Base-by-base conservation (phyloP, 2,329 filamentous ascomycete genomes). In the Pestalotiopsis sp. region DNA sequence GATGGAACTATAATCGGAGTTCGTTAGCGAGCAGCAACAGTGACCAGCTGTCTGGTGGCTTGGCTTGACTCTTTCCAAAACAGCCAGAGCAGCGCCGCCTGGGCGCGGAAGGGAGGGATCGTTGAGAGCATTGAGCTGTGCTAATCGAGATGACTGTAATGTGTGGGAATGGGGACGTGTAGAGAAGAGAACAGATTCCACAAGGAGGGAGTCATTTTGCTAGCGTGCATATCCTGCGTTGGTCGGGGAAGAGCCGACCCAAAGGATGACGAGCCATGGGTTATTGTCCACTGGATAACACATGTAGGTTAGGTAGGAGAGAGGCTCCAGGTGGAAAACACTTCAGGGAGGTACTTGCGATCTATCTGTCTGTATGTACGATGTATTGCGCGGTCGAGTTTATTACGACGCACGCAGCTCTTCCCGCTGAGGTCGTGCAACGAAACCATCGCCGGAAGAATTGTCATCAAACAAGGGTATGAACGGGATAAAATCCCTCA, bases 401-500 rank as follows among this genome's bases (percentile, higher is more conserved):
- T 35, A 9, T 35, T 35, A 35, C 30, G 6, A 9, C 30, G 30
- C 30, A 35, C 30, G 6, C 30, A 35, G 30, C n/a, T 52, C 44
- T 52, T 9, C 44, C 17, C 17, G 40, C 40, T 52, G 44, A 35
- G 44, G 17, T 52, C 20, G 44, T 52, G 44, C 4, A 52, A 52
- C 44, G 17, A 52, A 20, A 48, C 44, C n/a, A 52, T 52, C 17
- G 20, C 44, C 44, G 44, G 44, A 52, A 52, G 44, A 52, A 52
- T 52, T 52, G 44, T 52, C 44, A 17, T 52, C 44, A 17, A 17
- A 22, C 44, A 22, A 52, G 44, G 44, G 44, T 52, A 52, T 52
- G 4, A 10, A 26, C 67, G 2, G 52, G 65, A 35, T 13, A 63
- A 63, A 44, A 52, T 63, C 60, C 60, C 60, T 63, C 60, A 63